Evolutionary conservation across 2,329 filamentous ascomycete genomes (phyloP).

Genomic region (Arthrobotrys entomopaga): DNA sequence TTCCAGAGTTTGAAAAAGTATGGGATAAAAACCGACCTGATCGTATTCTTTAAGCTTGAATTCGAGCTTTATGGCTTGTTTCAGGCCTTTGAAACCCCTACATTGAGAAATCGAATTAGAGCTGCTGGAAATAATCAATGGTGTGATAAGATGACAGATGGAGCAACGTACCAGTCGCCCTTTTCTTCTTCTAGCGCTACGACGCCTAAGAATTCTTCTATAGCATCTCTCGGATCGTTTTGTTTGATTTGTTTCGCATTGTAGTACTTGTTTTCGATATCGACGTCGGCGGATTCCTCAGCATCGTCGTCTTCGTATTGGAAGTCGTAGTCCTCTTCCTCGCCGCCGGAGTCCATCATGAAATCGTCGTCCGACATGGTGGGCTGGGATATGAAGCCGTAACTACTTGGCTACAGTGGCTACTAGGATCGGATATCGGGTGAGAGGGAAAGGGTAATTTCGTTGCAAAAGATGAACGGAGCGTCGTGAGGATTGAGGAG

Average conservation of each 20-base stretch:
- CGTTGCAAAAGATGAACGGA: background rate
- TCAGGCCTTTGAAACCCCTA: slow-evolving; percentile 89
- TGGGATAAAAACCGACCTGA: slow-evolving; percentile 68
- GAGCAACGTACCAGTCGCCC: slow-evolving; percentile 78
- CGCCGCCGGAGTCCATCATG: slow-evolving; percentile 90
- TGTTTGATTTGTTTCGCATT: slow-evolving; percentile 97
- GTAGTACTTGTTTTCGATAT: slow-evolving; percentile 99
- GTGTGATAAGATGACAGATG: background rate
- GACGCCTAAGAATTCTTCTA: slow-evolving; percentile 90
- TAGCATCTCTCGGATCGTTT: slow-evolving; percentile 84
- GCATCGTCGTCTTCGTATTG: slow-evolving; percentile 96
- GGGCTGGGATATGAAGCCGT: background rate
- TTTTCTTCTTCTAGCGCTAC: slow-evolving; percentile 87
- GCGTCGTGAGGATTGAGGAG: background rate
- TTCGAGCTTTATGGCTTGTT: slow-evolving; percentile 97
- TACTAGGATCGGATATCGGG: background rate
- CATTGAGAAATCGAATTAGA: slow-evolving; percentile 61
- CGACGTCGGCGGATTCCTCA: slow-evolving; percentile 85
- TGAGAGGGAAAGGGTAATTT: background rate
- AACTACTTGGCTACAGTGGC: background rate
- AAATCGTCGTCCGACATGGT: slow-evolving; percentile 88
- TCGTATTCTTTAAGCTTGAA: slow-evolving; percentile 91
- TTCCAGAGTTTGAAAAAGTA: slow-evolving; percentile 46
- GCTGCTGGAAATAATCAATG: slow-evolving; percentile 1
- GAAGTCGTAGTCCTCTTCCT: slow-evolving; percentile 91